Conservation (phyloP, 192 early-diverging fungal species). For the Pecoramyces ruminantium region DNA sequence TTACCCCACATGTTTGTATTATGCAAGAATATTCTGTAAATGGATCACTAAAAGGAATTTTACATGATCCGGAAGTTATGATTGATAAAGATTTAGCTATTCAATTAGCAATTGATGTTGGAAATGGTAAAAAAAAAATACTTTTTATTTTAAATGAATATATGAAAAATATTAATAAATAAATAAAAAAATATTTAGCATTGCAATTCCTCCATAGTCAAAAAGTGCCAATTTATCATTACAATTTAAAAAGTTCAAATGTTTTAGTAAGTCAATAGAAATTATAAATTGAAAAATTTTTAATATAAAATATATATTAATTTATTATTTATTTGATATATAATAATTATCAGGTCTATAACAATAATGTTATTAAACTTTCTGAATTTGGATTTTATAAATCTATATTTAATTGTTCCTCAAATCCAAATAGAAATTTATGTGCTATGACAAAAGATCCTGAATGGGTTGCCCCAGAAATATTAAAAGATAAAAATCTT, state of each 20-base stretch:
- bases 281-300: too few species aligned
- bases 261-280: constrained; percentile 21
- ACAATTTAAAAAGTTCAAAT: constrained; percentile 20
- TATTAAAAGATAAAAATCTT: background rate
- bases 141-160: too few species aligned
- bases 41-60: constrained; percentile 9
- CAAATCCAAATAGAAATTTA: background rate
- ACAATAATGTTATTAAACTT: background rate
- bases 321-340: too few species aligned
- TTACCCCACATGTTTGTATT: constrained; percentile 15
- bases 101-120: constrained; percentile 2
- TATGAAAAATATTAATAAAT: background rate
- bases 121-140: too few species aligned
- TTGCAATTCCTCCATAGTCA: constrained; percentile 18
- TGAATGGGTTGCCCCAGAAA: background rate
- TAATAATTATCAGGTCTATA: background rate
- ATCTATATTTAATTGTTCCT: background rate
- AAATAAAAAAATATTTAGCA: constrained; percentile 1
- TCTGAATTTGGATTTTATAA: background rate
- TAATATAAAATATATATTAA: too few species aligned
- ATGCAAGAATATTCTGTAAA: constrained; percentile 11
- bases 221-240: constrained; percentile 15
- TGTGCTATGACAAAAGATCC: background rate
- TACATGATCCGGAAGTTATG: constrained; percentile 18
- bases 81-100: constrained; percentile 8